Evolutionary conservation across 1,139 yeast species (phyloP).

Genomic region (Yamadazyma membranifaciens): DNA sequence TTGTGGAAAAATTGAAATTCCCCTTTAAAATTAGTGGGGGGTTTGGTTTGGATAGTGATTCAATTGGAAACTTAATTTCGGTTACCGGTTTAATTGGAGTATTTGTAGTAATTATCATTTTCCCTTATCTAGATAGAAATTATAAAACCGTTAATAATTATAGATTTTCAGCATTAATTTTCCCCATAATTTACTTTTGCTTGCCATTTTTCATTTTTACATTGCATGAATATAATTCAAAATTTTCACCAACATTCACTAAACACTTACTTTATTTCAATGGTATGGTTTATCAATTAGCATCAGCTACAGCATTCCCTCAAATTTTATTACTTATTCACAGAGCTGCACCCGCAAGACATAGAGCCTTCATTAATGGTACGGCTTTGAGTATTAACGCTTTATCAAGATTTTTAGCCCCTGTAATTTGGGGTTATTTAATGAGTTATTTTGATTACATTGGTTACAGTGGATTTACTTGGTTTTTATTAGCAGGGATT

Average conservation of each 20-base stretch:
- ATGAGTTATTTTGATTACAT: constrained; percentile 49
- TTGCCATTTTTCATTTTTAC: constrained; percentile 53
- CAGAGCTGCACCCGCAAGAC: constrained; percentile 45
- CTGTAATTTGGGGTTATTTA: constrained; percentile 56
- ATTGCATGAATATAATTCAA: constrained; percentile 27
- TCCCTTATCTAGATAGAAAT: constrained; percentile 54
- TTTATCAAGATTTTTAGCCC: constrained; percentile 58
- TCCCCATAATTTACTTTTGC: constrained; percentile 47
- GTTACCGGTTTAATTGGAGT: constrained; percentile 58
- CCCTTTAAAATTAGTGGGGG: constrained; percentile 32
- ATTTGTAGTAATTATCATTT: constrained; percentile 46
- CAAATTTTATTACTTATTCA: constrained; percentile 39
- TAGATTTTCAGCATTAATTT: constrained; percentile 36
- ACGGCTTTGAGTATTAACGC: constrained; percentile 49
- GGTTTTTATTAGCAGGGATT: constrained; percentile 44
- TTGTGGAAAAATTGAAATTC: constrained; percentile 32
- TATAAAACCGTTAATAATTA: constrained; percentile 47
- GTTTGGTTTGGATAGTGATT: constrained; percentile 35
- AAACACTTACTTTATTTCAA: constrained; percentile 21
- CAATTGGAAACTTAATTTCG: constrained; percentile 56
- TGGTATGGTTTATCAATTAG: constrained; percentile 36
- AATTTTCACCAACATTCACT: constrained; percentile 24
- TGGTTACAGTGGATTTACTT: constrained; percentile 48
- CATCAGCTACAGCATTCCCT: constrained; percentile 20
- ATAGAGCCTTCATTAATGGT: constrained; percentile 53